phyloP scores from a whole-genome alignment of 2,329 filamentous ascomycete genomes.

The Drechslerella coelobrocha region DNA sequence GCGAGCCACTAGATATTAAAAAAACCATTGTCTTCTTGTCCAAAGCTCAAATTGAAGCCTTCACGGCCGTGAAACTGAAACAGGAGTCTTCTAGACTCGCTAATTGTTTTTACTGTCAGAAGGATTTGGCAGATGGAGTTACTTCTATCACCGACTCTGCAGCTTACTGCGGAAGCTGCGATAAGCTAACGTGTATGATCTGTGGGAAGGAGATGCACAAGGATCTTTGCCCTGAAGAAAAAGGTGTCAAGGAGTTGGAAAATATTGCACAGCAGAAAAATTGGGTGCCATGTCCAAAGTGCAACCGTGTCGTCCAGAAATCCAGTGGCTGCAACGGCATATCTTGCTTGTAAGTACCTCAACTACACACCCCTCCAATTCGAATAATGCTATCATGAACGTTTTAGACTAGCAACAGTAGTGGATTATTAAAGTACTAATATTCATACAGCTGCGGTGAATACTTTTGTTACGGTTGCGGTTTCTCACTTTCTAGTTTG shows the following conservation, averaged over 20 bases:
- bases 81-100: constrained; percentile 19
- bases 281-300: constrained; percentile 26
- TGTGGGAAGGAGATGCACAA: constrained; percentile 31
- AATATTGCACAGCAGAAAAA: neutral
- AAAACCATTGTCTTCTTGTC: constrained; percentile 12
- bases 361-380: neutral
- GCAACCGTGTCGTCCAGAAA: constrained; percentile 12
- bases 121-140: neutral
- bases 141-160: constrained; percentile 7
- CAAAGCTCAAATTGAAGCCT: neutral
- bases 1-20: constrained; percentile 13
- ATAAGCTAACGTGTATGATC: constrained; percentile 22
- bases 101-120: constrained; percentile 18
- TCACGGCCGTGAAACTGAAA: constrained; percentile 7
- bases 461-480: neutral
- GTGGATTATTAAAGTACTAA: neutral
- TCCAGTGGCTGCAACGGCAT: constrained; percentile 26
- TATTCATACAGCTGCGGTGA: neutral
- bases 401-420: neutral
- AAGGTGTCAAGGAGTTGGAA: constrained; percentile 6
- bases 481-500: neutral
- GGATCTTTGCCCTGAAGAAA: constrained; percentile 13
- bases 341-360: constrained; percentile 12
- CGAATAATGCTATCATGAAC: neutral
- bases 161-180: constrained; percentile 14